Evolutionary conservation across 2,329 filamentous ascomycete genomes (phyloP).

Genomic region (Colletotrichum abscissum): DNA sequence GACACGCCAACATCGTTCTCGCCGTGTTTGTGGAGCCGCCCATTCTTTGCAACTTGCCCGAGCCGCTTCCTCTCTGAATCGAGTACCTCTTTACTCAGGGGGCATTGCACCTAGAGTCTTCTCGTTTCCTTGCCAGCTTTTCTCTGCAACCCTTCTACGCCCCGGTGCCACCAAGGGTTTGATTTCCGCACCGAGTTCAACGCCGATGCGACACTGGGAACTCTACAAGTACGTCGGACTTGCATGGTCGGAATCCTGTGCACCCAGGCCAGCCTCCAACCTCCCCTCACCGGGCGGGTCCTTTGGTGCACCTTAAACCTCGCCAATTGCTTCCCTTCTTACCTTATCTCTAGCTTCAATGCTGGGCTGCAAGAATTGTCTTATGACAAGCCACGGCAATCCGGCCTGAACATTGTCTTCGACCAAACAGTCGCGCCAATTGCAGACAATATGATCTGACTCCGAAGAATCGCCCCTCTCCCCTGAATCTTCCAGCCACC

Average conservation of each 20-base stretch:
- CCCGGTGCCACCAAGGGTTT: slow-evolving; percentile 17
- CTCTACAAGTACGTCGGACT: not conserved
- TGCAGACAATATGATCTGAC: slow-evolving; percentile 1
- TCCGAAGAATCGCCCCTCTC: not conserved
- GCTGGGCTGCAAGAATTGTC: slow-evolving; percentile 10
- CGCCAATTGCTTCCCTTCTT: slow-evolving; percentile 1
- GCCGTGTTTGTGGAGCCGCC: slow-evolving; percentile 14
- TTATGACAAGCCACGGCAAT: not conserved
- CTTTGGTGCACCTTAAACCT: not conserved
- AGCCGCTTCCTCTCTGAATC: slow-evolving; percentile 1
- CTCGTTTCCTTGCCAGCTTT: not conserved
- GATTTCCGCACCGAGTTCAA: not conserved
- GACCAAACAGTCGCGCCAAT: not conserved
- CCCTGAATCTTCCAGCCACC: slow-evolving; percentile 12
- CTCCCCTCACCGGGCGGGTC: too few species aligned
- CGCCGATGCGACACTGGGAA: not conserved
- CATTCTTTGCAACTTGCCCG: not conserved
- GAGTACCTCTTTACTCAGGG: slow-evolving; percentile 15
- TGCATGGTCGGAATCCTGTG: slow-evolving; percentile 19
- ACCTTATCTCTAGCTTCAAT: slow-evolving; percentile 7
- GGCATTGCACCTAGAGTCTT: not conserved
- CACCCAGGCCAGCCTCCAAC: slow-evolving; percentile 1
- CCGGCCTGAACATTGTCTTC: not conserved
- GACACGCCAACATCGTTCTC: slow-evolving; percentile 12
- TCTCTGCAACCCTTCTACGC: slow-evolving; percentile 10